Base-by-base conservation (phyloP, 2,329 filamentous ascomycete genomes). In the Sporothrix pallida region DNA sequence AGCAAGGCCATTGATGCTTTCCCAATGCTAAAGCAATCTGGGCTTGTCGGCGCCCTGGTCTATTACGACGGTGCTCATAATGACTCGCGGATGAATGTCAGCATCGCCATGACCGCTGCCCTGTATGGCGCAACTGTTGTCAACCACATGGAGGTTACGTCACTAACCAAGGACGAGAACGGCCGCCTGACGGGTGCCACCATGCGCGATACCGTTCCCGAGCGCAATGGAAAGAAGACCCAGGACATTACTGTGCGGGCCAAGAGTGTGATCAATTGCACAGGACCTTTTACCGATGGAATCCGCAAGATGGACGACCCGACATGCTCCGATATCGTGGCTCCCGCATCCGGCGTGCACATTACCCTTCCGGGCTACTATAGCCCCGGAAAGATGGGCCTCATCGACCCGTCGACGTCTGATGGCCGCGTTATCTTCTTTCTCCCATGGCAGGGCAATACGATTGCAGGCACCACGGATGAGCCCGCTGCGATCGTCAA, bases 51-150 rank as follows among this genome's bases (percentile, higher is more conserved):
- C 76, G 93, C 93, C 48, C 84, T 95, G 78, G 92, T 95, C 52
- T 95, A 95, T 86, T 95, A 95, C 80, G 91, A 95, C 83, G 93
- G 93, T 76, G 92, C 93, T 73, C 93, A 95, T 84, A 95, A 95
- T 80, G 93, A 95, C 80, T 94, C 93, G 46, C 89, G 93, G 75
- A 95, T 95, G 93, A 95, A 95, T 81, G 90, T 95, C 62, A 93
- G 92, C 13, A 86, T 95, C 68, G 93, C 91, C 37, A 90, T 94
- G 85, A 95, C 93, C 6, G 93, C 93, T 70, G 90, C 92, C 6
- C 86, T 95, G 54, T 95, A 94, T 80, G 93, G 93, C 74, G 90
- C 91, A 65, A 95, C 92, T 12, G 87, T 95, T 37, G 89, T 94
- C 75, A 95, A 94, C 83, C 92, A 95, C 82, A 86, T 93, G 81